phyloP scores from a whole-genome alignment of 2,329 filamentous ascomycete species.

The Nigrospora osmanthi region DNA sequence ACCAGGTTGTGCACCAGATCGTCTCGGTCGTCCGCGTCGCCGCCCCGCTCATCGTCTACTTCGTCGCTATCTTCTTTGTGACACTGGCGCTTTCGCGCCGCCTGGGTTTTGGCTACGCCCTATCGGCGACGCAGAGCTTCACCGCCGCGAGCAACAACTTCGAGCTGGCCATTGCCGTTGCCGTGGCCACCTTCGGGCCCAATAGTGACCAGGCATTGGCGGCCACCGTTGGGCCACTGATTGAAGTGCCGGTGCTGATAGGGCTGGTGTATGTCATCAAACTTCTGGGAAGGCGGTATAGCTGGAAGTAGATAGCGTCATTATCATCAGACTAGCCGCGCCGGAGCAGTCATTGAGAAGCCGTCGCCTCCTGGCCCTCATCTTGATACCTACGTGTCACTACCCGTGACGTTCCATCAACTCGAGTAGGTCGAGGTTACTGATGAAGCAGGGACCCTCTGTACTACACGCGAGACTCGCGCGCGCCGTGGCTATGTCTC shows the following conservation, averaged over 20 bases:
- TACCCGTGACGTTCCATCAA: constrained; percentile 13
- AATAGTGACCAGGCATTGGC: constrained; percentile 75
- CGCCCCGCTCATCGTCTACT: constrained; percentile 77
- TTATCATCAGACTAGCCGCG: not conserved
- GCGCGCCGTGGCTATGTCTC: constrained; percentile 9
- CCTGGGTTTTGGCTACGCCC: constrained; percentile 67
- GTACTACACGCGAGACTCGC: constrained; percentile 13
- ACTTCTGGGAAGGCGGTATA: constrained; percentile 45
- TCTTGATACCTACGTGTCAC: no score
- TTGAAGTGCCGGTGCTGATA: constrained; percentile 79
- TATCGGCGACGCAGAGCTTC: constrained; percentile 73
- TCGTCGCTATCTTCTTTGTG: constrained; percentile 62
- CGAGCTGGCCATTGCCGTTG: constrained; percentile 83
- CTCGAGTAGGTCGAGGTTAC: constrained; percentile 21
- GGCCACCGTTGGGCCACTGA: constrained; percentile 73
- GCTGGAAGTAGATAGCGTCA: constrained; percentile 34
- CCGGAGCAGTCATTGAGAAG: no score
- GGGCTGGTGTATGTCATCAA: constrained; percentile 68
- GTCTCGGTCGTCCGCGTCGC: constrained; percentile 75
- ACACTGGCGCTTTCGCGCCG: constrained; percentile 55
- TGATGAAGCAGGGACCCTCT: constrained; percentile 15
- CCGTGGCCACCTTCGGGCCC: constrained; percentile 71
- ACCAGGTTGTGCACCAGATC: constrained; percentile 72
- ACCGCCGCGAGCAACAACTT: constrained; percentile 92
- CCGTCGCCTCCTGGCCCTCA: no score